These are phyloP conservation scores for Cyclocybe cylindracea DNA, from an alignment of 768 basidiomycete species.

Conservation along the genomic window DNA sequence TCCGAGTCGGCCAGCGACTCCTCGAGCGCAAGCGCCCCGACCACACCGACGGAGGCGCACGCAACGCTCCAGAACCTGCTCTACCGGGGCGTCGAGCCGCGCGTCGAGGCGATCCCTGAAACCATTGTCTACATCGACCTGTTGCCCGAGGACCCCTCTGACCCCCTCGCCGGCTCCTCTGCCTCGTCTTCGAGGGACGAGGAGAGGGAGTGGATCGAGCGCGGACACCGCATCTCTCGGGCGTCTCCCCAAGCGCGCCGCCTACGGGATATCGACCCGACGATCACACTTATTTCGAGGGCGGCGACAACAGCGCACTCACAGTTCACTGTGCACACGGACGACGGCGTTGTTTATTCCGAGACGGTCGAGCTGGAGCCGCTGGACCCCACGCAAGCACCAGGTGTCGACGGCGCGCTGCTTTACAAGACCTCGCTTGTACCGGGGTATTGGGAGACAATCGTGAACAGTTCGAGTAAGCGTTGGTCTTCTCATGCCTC, in stretches of 20 bases:
- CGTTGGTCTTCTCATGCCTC: slow-evolving; percentile 2
- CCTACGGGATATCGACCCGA: slow-evolving; percentile 63
- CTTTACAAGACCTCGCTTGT: slow-evolving; percentile 64
- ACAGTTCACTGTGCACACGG: slow-evolving; percentile 53
- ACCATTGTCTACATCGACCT: slow-evolving; percentile 51
- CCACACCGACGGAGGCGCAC: slow-evolving; percentile 39
- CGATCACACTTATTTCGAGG: slow-evolving; percentile 61
- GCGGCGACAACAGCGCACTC: slow-evolving; percentile 51
- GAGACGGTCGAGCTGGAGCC: slow-evolving; percentile 44
- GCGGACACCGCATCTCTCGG: slow-evolving; percentile 32
- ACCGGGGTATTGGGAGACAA: slow-evolving; percentile 64
- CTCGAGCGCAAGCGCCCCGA: slow-evolving; percentile 34
- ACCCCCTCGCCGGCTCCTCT: slow-evolving; percentile 10
- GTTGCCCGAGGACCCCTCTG: slow-evolving; percentile 29
- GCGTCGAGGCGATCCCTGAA: slow-evolving; percentile 25
- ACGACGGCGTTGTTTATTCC: slow-evolving; percentile 49
- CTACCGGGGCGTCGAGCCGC: slow-evolving; percentile 31
- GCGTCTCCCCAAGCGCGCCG: slow-evolving; percentile 51
- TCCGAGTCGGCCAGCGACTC: slow-evolving; percentile 40
- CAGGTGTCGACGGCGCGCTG: slow-evolving; percentile 28
- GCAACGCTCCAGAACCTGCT: slow-evolving; percentile 32
- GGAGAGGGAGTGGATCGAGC: slow-evolving; percentile 23
- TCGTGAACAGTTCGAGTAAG: slow-evolving; percentile 58
- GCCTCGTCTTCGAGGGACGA: slow-evolving; percentile 18
- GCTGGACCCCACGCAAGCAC: slow-evolving; percentile 22